Base-by-base conservation (phyloP, 257 asterid genomes). In the Handroanthus guayacan region DNA sequence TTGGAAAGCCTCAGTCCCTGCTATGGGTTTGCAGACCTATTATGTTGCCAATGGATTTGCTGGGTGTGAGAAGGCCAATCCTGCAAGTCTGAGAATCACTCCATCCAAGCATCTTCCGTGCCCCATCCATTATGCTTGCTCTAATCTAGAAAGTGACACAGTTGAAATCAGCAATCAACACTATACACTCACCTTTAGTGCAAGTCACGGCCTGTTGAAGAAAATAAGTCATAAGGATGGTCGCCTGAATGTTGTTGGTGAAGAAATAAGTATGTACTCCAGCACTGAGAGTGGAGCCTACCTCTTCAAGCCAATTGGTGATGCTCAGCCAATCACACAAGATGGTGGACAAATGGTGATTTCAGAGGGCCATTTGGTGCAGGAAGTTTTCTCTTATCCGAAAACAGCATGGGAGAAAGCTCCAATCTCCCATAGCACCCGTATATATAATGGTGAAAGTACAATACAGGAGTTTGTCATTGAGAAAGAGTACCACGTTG, bases 31-130 rank as follows among this genome's bases (percentile, higher is more conserved):
- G 87, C 98, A 93, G 87, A 93, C 98, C 71, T 95, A 87, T 79
- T 95, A 95, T 75, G 85, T 95, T 58, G 99, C 97, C 2, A 95
- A 95, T 52, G 99, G 99, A 31, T 95, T 93, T 82, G 98, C 81
- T 38, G 99, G 98, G 75, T 95, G 99, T 73, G 97, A 93, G 83
- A 93, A 95, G 92, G 99, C 99, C 78, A 89, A 90, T 82, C 88
- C 97, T n/a, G 92, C 97, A 55, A 81, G 64, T 37, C 65, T 95
- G 47, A 89, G 80, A 79, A 78, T 90, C 70, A 41, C 68, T 62
- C 82, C 87, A 43, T 79, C 90, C 6, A 75, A 80, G 81, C 74
- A 79, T 67, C 70, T 87, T 55, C 74, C 92, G n/a, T 95, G 99
- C 80, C 97, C 98, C 9, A 7, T 81, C 45, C 92, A 90, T 20